Evolutionary conservation across 805 yeast species (phyloP), one percentile per base, ranked within the genome.

Genomic region (Starmerella floricola): DNA sequence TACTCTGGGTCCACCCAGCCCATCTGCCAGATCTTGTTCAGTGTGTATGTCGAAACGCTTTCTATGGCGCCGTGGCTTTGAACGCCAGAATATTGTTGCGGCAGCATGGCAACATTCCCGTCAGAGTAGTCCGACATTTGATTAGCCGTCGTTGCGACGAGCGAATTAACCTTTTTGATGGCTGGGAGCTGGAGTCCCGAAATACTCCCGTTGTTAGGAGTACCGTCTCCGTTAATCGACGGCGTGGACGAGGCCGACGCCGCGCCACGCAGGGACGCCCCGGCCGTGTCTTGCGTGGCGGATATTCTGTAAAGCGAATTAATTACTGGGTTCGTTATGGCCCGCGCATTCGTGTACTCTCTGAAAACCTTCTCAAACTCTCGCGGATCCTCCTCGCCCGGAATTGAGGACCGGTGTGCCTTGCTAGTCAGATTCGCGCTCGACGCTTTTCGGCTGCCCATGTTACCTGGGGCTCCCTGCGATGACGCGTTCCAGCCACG

Each of bases 91-190:
- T 40, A 44, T 11, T 26, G 28, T 18, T 37, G 39, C 10, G 36
- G 19, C 3, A 44, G 31, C 6, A 29, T 13, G 11, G n/a, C 21
- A 33, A 6, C 27, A 26, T 26, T 33, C 3, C 38, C 28, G 15
- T 40, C 50, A 2, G 47, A 44, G 19, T 45, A 47, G 26, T 49
- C 52, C 2, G 50, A 45, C 46, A 52, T 51, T 31, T 49, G 50
- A 31, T 52, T 40, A 11, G 52, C 44, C 4, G 56, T 52, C 8
- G 56, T 52, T 1, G 56, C 56, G n/a, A 47, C 47, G 1, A 52
- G 36, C 19, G 56, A 40, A 20, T 43, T 47, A 2, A 51, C 50
- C 31, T 39, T 40, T 19, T 46, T 51, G 1, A 36, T 42, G 8
- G 50, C 12, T 5, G 45, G 45, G 2, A 46, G 34, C 16, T 31